Percentiles rank a stretch among this genome's conserved stretches.
Evolutionary conservation across 2,329 filamentous ascomycete species (phyloP).

Genomic region (Cladosporium sphaerospermum): DNA sequence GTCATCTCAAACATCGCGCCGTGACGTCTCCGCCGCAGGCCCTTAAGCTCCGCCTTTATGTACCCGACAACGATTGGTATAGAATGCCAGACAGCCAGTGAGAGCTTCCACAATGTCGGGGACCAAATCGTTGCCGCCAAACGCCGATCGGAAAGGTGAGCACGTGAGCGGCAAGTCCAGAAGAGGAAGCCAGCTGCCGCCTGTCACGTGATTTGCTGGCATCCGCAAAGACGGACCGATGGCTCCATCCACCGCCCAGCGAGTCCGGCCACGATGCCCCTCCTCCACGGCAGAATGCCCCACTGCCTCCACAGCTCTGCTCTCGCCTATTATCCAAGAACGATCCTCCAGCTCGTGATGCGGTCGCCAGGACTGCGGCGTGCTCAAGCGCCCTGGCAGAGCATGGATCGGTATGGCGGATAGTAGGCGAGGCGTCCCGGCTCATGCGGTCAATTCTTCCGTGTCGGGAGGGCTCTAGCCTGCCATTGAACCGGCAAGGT

Average conservation of each 20-base stretch:
- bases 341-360: constrained; percentile 1
- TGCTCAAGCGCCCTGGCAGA: constrained; percentile 1
- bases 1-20: not conserved
- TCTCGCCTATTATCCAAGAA: constrained; percentile 7
- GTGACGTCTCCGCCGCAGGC: not conserved
- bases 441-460: constrained; percentile 5
- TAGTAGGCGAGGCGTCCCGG: constrained; percentile 9
- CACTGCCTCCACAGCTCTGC: not conserved
- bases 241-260: constrained; percentile 8
- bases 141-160: not conserved
- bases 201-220: not conserved
- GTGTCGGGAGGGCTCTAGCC: constrained; percentile 7
- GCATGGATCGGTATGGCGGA: not conserved
- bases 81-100: not conserved
- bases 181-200: not conserved
- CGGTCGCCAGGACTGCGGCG: constrained; percentile 1
- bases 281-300: constrained; percentile 10
- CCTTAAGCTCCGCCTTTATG: not conserved
- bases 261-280: not conserved
- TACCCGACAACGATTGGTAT: constrained; percentile 9
- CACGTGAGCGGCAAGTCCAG: not conserved
- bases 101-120: constrained; percentile 1
- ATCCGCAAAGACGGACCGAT: constrained; percentile 4
- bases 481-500: constrained; percentile 3
- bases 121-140: not conserved